Percentiles rank a stretch among this genome's conserved stretches.
phyloP scores from a whole-genome alignment of 345 rosid species.

The Brassica juncea region DNA sequence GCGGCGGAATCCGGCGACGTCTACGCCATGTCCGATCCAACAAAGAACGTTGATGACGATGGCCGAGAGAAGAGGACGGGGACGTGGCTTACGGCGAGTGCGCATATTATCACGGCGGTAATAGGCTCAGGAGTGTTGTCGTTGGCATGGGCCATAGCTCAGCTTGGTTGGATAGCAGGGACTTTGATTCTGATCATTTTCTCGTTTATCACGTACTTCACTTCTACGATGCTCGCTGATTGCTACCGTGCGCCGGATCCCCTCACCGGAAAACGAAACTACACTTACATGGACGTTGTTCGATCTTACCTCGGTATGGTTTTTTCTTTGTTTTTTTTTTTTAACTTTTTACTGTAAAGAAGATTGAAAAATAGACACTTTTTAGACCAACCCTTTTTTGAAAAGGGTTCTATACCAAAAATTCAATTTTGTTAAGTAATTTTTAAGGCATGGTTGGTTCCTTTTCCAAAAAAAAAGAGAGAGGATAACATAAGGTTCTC shows the following conservation, averaged over 20 bases:
- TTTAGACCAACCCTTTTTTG: not conserved
- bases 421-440: not conserved
- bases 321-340: not conserved
- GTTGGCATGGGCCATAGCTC: constrained; percentile 90
- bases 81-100: constrained; percentile 84
- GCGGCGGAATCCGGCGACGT: constrained; percentile 33
- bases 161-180: constrained; percentile 86
- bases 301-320: constrained; percentile 64
- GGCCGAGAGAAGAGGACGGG: constrained; percentile 52
- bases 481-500: not conserved
- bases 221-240: constrained; percentile 84
- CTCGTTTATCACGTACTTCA: constrained; percentile 71
- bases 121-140: constrained; percentile 91
- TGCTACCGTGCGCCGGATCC: constrained; percentile 80
- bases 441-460: not conserved
- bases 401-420: not conserved
- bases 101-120: constrained; percentile 94
- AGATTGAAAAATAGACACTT: not conserved
- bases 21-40: constrained; percentile 19
- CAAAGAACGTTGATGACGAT: constrained; percentile 40
- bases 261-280: constrained; percentile 74
- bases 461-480: too few species aligned
- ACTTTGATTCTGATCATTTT: constrained; percentile 60
- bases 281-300: constrained; percentile 91
- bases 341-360: not conserved